Percentiles rank a stretch among this genome's conserved stretches.
phyloP scores from a whole-genome alignment of 352 stramenopile species.

The Peronosclerospora sorghi region DNA sequence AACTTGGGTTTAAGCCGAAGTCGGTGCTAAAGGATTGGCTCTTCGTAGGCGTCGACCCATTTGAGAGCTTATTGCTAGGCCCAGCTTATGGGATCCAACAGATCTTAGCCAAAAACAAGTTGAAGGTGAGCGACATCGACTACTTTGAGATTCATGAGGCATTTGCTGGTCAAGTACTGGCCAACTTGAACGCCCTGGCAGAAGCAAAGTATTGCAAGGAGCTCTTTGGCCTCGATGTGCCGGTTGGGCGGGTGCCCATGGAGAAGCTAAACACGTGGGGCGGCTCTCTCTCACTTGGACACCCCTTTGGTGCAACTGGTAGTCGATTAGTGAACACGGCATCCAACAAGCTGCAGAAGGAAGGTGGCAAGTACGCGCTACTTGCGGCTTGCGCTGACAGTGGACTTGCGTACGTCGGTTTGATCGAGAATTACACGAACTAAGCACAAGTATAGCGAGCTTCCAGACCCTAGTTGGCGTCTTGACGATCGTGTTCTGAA shows the following conservation, averaged over 20 bases:
- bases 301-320: slow-evolving; percentile 97
- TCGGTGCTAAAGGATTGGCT: slow-evolving; percentile 91
- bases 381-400: slow-evolving; percentile 96
- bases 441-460: slow-evolving; percentile 16
- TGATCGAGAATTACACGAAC: slow-evolving; percentile 87
- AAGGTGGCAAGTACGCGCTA: slow-evolving; percentile 93
- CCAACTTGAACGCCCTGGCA: slow-evolving; percentile 93
- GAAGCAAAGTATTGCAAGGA: slow-evolving; percentile 93
- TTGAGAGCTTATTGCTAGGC: slow-evolving; percentile 89
- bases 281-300: slow-evolving; percentile 91
- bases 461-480: slow-evolving; percentile 1
- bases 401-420: slow-evolving; percentile 90
- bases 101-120: slow-evolving; percentile 72
- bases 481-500: slow-evolving; percentile 2
- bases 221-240: slow-evolving; percentile 83
- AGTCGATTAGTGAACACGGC: slow-evolving; percentile 93
- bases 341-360: slow-evolving; percentile 93
- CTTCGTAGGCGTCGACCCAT: slow-evolving; percentile 96
- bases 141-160: slow-evolving; percentile 99
- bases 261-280: slow-evolving; percentile 97
- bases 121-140: slow-evolving; percentile 92
- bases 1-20: slow-evolving; percentile 93
- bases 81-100: slow-evolving; percentile 91
- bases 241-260: slow-evolving; percentile 87
- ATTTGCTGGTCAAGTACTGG: slow-evolving; percentile 96